phyloP scores from a whole-genome alignment of 768 basidiomycete genomes.

The Suillus subalutaceus region DNA sequence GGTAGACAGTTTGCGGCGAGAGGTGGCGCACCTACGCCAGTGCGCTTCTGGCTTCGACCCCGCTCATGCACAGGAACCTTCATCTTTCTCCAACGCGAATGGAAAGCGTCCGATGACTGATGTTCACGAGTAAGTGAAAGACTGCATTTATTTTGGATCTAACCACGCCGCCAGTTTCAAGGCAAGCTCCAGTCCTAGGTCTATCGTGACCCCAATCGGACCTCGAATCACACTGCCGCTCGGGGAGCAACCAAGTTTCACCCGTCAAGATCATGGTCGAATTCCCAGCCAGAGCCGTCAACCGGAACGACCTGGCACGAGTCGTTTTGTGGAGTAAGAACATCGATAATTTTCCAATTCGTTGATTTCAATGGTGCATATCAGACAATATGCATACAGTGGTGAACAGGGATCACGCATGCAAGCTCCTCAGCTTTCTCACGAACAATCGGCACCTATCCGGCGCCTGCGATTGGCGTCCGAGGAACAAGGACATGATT shows the following conservation, averaged over 20 bases:
- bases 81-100: conserved; percentile 51
- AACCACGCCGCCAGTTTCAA: conserved; percentile 20
- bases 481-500: conserved; percentile 30
- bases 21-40: conserved; percentile 52
- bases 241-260: conserved; percentile 48
- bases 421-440: conserved; percentile 41
- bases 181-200: conserved; percentile 64
- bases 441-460: conserved; percentile 46
- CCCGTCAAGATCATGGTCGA: conserved; percentile 28
- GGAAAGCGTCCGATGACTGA: conserved; percentile 66
- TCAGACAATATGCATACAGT: conserved; percentile 70
- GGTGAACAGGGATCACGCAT: conserved; percentile 48
- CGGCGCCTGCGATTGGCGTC: conserved; percentile 38
- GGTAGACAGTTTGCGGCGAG: conserved; percentile 48
- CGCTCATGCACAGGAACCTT: conserved; percentile 34
- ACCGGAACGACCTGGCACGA: conserved; percentile 49
- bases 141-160: background rate
- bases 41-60: conserved; percentile 29
- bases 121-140: conserved; percentile 41
- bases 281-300: conserved; percentile 16
- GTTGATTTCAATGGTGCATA: conserved; percentile 13
- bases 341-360: conserved; percentile 18
- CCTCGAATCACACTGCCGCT: conserved; percentile 73
- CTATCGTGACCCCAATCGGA: conserved; percentile 54
- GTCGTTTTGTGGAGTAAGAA: conserved; percentile 52